A percentile compares a stretch with the other conserved stretches of the same genome.
These are phyloP conservation scores for Aureococcus anophagefferens DNA, from an alignment of 108 stramenopile species.

Conservation along the genomic window DNA sequence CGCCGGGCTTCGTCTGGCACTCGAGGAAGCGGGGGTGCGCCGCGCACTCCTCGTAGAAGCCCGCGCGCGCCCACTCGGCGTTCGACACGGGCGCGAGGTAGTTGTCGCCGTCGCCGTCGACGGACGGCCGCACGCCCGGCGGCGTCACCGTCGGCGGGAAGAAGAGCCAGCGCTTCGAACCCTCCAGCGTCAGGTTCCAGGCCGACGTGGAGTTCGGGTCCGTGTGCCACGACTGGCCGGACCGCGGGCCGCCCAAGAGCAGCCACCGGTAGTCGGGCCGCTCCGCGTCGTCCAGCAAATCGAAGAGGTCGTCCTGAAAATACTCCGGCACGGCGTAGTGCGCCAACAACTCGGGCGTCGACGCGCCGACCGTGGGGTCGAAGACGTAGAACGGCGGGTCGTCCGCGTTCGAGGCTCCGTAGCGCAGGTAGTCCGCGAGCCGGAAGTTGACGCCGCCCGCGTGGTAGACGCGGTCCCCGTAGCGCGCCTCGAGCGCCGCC, in stretches of 20 bases:
- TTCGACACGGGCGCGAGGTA: constrained; percentile 17
- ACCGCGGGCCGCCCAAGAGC: constrained; percentile 35
- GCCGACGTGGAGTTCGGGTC: constrained; percentile 50
- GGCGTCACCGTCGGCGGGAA: constrained; percentile 34
- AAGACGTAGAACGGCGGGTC: constrained; percentile 49
- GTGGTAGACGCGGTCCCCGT: not conserved
- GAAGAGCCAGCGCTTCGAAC: constrained; percentile 51
- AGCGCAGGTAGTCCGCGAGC: constrained; percentile 12
- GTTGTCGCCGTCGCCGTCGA: constrained; percentile 27
- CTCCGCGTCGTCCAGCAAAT: constrained; percentile 25
- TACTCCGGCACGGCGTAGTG: constrained; percentile 25
- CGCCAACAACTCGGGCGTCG: constrained; percentile 8
- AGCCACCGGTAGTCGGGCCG: constrained; percentile 47
- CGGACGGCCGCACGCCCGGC: constrained; percentile 18
- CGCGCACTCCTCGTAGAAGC: constrained; percentile 18
- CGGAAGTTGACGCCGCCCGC: constrained; percentile 4
- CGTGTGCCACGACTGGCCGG: constrained; percentile 43
- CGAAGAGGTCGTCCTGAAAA: constrained; percentile 25
- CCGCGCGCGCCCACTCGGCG: constrained; percentile 38
- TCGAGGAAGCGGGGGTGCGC: not conserved
- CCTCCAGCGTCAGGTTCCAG: constrained; percentile 40
- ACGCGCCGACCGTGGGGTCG: constrained; percentile 26
- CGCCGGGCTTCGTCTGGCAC: constrained; percentile 43
- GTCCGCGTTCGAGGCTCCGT: constrained; percentile 19
- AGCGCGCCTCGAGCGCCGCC: not conserved